These are phyloP conservation scores for Parafenestella ontariensis DNA, from an alignment of 2,329 filamentous ascomycete genomes.

Conservation along the genomic window DNA sequence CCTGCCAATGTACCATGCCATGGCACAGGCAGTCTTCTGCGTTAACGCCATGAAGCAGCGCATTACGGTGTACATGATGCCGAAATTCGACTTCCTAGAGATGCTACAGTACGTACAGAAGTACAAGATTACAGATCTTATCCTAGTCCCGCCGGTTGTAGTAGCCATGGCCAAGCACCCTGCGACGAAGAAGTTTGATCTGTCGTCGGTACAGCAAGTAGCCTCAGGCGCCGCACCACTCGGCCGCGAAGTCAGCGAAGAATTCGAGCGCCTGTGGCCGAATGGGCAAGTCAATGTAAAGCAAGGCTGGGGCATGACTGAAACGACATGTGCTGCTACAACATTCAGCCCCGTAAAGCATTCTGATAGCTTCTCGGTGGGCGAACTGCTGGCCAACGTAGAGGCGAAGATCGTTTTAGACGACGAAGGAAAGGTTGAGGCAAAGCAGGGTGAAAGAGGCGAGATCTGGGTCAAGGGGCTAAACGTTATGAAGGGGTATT, in stretches of 20 bases:
- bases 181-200: conserved; percentile 68
- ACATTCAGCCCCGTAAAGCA: conserved; percentile 66
- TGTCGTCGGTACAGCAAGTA: conserved; percentile 68
- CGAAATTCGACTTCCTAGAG: conserved; percentile 75
- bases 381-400: conserved; percentile 73
- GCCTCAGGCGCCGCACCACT: conserved; percentile 73
- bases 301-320: conserved; percentile 91
- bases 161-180: conserved; percentile 77
- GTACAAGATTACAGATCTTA: conserved; percentile 71
- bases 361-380: conserved; percentile 61
- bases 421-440: conserved; percentile 60
- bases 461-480: conserved; percentile 78
- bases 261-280: conserved; percentile 66
- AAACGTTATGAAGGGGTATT: conserved; percentile 79
- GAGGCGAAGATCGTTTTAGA: conserved; percentile 69
- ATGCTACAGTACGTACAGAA: conserved; percentile 73
- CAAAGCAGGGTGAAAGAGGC: conserved; percentile 62
- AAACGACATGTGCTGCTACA: conserved; percentile 74
- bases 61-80: conserved; percentile 80
- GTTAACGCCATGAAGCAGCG: conserved; percentile 63
- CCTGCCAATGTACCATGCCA: conserved; percentile 66
- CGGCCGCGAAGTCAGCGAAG: conserved; percentile 51
- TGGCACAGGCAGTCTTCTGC: conserved; percentile 72
- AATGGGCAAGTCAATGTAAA: conserved; percentile 59
- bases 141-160: conserved; percentile 77